Base-by-base conservation (phyloP, 202 grass and related monocot genomes). In the Bolboschoenoplectus hybrid region DNA sequence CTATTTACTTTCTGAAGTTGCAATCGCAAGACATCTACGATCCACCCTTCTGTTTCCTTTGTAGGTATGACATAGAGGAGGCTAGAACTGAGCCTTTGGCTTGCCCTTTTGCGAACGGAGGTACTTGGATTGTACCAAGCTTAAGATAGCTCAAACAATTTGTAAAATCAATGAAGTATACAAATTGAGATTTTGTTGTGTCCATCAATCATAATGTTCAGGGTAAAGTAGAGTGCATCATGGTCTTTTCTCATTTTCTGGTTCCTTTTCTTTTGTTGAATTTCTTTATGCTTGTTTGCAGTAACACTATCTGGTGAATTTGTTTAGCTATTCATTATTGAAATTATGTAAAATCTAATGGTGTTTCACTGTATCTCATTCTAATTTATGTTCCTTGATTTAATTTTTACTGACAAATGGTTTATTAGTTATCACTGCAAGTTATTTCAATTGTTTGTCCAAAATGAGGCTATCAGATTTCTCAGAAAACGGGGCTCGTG, bases 91-190 rank as follows among this genome's bases (percentile, higher is more conserved):
- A 67, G 49, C 45, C 63, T 68, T n/a, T 83, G 32, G 17, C 44
- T 69, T 83, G 62, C 63, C 63, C 81, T 55, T 69, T 83, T 55
- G 19, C n/a, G 39, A 53, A 83, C 9, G 81, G 63, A 8, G 81
- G 81, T 36, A 83, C 81, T 83, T 68, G 81, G 81, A 68, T 83
- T 83, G 63, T 83, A 11, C 81, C 81, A n/a, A 83, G 81, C 61
- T 66, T 83, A 50, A 45, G 81, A 68, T 83, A 83, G 13, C 56
- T 82, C 14, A 79, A 26, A 26, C 26, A n/a, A 57, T 56, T 38
- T 36, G 20, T 57, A 10, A 52, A 78, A 35, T 78, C 13, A 36
- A 78, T 78, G 44, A 67, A 44, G 14, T 5, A 77, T 9, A 55
- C 12, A 5, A 35, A 49, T 69, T 6, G 12, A 81, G 35, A 46